A percentile compares a stretch with the other conserved stretches of the same genome.
These are phyloP conservation scores for Trametes elegans DNA, from an alignment of 768 basidiomycete genomes.

Conservation along the genomic window DNA sequence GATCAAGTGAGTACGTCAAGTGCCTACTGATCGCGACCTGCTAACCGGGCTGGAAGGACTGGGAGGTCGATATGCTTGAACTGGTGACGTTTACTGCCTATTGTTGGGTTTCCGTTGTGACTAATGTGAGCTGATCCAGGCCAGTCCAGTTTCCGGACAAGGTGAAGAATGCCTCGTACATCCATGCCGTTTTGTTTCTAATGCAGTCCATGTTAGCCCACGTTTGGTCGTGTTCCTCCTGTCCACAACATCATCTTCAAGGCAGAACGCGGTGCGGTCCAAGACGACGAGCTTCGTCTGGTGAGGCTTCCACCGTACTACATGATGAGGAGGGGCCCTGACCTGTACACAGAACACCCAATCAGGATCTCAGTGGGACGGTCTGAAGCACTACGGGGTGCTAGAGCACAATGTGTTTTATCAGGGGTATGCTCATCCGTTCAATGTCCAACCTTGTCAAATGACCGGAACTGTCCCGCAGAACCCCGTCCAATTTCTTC, in stretches of 20 bases:
- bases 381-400: slow-evolving; percentile 57
- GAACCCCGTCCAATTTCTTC: slow-evolving; percentile 43
- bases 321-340: background rate
- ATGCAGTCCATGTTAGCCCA: slow-evolving; percentile 38
- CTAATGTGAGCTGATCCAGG: slow-evolving; percentile 35
- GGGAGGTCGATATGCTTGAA: slow-evolving; percentile 60
- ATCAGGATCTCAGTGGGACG: slow-evolving; percentile 72
- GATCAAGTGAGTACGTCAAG: slow-evolving; percentile 49
- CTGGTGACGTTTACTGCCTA: no score
- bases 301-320: slow-evolving; percentile 7
- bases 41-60: no score
- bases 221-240: slow-evolving; percentile 55
- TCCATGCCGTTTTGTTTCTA: background rate
- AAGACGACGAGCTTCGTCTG: slow-evolving; percentile 27
- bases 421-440: slow-evolving; percentile 44
- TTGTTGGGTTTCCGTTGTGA: no score
- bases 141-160: slow-evolving; percentile 66
- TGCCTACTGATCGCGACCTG: no score
- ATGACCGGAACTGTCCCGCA: slow-evolving; percentile 24
- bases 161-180: slow-evolving; percentile 41
- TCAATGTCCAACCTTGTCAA: background rate
- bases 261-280: slow-evolving; percentile 21
- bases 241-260: slow-evolving; percentile 43
- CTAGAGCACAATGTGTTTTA: slow-evolving; percentile 55
- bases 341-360: slow-evolving; percentile 74